Evolutionary conservation across 495 filamentous ascomycete species (phyloP).

Genomic region (Tuber borchii): DNA sequence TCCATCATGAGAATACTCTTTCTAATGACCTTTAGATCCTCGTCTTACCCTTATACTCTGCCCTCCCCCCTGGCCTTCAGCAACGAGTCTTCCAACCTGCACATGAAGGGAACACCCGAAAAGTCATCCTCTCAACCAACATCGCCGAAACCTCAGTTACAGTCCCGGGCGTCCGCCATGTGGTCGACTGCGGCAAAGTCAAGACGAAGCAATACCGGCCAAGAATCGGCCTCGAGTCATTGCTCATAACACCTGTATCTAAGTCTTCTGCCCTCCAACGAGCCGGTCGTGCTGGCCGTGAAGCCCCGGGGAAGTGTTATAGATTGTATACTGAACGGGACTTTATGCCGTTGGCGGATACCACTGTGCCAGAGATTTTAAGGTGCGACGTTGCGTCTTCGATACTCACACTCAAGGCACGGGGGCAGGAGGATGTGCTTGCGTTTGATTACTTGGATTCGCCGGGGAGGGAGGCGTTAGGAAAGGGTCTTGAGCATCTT

Average conservation of each 20-base stretch:
- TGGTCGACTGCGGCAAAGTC: constrained; percentile 87
- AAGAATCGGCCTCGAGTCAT: constrained; percentile 77
- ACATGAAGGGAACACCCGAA: constrained; percentile 65
- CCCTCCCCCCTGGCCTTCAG: constrained; percentile 68
- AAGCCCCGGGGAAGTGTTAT: constrained; percentile 83
- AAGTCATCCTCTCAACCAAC: constrained; percentile 88
- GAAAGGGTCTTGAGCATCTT: constrained; percentile 77
- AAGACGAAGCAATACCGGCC: constrained; percentile 90
- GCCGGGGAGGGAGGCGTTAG: constrained; percentile 67
- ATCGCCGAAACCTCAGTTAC: constrained; percentile 98
- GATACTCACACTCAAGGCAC: constrained; percentile 88
- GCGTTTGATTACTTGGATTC: constrained; percentile 79
- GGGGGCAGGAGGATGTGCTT: constrained; percentile 75
- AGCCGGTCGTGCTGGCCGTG: constrained; percentile 85
- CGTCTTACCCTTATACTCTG: constrained; percentile 66
- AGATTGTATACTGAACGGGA: constrained; percentile 80
- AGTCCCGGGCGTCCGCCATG: constrained; percentile 82
- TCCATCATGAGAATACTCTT: constrained; percentile 44
- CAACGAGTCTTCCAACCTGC: constrained; percentile 76
- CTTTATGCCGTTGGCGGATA: constrained; percentile 62
- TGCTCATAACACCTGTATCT: constrained; percentile 85
- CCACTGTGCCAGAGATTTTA: constrained; percentile 81
- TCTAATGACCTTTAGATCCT: constrained; percentile 43
- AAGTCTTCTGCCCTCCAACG: constrained; percentile 89
- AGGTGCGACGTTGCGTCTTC: constrained; percentile 79